A percentile compares a stretch with the other conserved stretches of the same genome.
phyloP scores from a whole-genome alignment of 2,329 filamentous ascomycete genomes.

The Endocalyx cinctus region DNA sequence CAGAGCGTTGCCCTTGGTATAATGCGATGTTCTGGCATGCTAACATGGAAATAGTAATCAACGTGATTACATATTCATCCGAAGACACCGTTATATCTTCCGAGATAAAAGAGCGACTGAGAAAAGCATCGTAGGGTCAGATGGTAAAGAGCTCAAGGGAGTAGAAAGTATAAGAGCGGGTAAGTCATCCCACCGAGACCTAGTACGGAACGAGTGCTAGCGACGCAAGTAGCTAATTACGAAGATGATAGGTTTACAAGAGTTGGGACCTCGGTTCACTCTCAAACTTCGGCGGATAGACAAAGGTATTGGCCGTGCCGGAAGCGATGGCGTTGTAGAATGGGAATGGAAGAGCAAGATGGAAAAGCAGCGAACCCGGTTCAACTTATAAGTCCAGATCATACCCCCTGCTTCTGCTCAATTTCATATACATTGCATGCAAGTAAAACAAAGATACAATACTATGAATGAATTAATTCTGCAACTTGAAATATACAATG shows the following conservation, averaged over 20 bases:
- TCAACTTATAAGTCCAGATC: constrained; percentile 79
- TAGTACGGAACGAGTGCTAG: neutral
- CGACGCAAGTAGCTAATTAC: neutral
- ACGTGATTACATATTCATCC: constrained; percentile 91
- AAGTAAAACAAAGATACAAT: no score
- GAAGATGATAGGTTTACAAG: constrained; percentile 66
- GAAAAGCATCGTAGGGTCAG: constrained; percentile 75
- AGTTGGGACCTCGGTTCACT: constrained; percentile 73
- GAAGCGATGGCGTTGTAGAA: constrained; percentile 71
- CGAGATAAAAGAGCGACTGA: constrained; percentile 82
- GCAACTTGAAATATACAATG: no score
- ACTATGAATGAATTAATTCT: no score
- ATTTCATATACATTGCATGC: no score
- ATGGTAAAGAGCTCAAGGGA: constrained; percentile 79
- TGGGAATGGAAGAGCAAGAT: constrained; percentile 97
- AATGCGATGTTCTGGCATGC: constrained; percentile 25
- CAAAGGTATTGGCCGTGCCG: constrained; percentile 71
- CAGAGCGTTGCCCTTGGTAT: neutral
- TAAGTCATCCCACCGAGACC: constrained; percentile 10
- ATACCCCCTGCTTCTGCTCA: no score
- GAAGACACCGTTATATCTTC: constrained; percentile 88
- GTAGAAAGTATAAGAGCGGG: constrained; percentile 75
- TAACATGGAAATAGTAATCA: constrained; percentile 72
- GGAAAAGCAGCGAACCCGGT: constrained; percentile 91
- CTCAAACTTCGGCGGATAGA: constrained; percentile 88